Evolutionary conservation across 257 asterid genomes (phyloP).

Genomic region (Solanum sitiens): DNA sequence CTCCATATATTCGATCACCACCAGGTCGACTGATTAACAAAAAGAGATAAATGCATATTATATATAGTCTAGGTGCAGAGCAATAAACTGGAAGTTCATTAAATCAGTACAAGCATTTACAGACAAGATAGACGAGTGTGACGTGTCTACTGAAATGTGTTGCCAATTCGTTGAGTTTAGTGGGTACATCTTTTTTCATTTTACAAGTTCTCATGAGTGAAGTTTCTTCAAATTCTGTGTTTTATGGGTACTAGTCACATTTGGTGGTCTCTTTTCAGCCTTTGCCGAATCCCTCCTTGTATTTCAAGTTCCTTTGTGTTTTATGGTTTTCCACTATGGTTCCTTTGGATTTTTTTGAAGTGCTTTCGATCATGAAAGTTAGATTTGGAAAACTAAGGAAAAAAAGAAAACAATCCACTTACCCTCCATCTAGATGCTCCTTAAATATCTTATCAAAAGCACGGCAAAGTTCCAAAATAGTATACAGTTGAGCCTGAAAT

Average conservation of each 20-base stretch:
- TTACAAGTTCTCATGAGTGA: not conserved
- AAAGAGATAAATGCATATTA: not conserved
- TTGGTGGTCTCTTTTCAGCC: not conserved
- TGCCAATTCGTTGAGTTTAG: not conserved
- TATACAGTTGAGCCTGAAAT: slow-evolving; percentile 85
- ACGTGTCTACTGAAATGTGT: not conserved
- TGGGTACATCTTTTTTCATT: not conserved
- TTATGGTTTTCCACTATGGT: not conserved
- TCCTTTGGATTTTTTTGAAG: not conserved
- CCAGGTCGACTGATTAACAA: slow-evolving; percentile 59
- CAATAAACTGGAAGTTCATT: not conserved
- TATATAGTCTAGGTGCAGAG: not conserved
- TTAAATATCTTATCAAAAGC: slow-evolving; percentile 8
- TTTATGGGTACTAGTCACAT: not conserved
- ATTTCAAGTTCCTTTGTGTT: not conserved
- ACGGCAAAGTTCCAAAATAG: slow-evolving; percentile 74
- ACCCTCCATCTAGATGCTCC: slow-evolving; percentile 14
- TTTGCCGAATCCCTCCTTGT: not conserved
- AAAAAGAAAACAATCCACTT: not conserved
- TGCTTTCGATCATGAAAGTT: not conserved
- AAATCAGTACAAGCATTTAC: not conserved
- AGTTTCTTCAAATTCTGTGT: not conserved
- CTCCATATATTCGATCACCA: slow-evolving; percentile 15
- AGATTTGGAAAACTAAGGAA: not conserved
- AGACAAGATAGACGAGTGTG: not conserved